phyloP scores from a whole-genome alignment of 345 rosid species.

The Kandelia obovata region DNA sequence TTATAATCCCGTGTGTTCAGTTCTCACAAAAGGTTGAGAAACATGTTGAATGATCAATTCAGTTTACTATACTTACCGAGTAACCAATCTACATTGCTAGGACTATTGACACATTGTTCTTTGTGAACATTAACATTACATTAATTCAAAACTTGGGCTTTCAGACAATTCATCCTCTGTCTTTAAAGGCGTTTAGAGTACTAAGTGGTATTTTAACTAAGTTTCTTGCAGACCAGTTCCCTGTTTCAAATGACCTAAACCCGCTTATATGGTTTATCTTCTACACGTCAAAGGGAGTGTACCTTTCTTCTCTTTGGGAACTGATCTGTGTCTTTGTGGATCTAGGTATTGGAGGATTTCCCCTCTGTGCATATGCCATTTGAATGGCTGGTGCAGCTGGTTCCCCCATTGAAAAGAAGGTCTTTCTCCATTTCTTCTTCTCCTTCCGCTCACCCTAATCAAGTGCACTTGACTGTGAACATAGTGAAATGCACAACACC shows the following conservation, averaged over 20 bases:
- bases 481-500: constrained; percentile 85
- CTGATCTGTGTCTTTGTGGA: constrained; percentile 13
- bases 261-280: neutral
- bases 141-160: too few relatives aligned
- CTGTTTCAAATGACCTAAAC: neutral
- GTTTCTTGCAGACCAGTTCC: neutral
- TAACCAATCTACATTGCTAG: neutral
- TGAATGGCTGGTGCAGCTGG: constrained; percentile 92
- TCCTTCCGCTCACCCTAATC: constrained; percentile 66
- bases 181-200: too few relatives aligned
- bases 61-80: neutral
- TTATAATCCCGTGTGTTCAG: neutral
- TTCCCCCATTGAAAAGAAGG: constrained; percentile 76
- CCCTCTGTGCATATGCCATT: constrained; percentile 90
- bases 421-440: constrained; percentile 93
- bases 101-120: too few relatives aligned
- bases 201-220: neutral
- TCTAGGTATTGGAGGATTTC: constrained; percentile 86
- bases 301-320: neutral
- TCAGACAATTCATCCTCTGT: too few relatives aligned
- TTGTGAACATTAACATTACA: too few relatives aligned
- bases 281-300: neutral
- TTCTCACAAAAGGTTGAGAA: neutral
- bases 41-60: too few relatives aligned
- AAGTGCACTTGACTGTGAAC: constrained; percentile 83